phyloP scores from a whole-genome alignment of 495 filamentous ascomycete genomes.

The Entonaema liquescens region DNA sequence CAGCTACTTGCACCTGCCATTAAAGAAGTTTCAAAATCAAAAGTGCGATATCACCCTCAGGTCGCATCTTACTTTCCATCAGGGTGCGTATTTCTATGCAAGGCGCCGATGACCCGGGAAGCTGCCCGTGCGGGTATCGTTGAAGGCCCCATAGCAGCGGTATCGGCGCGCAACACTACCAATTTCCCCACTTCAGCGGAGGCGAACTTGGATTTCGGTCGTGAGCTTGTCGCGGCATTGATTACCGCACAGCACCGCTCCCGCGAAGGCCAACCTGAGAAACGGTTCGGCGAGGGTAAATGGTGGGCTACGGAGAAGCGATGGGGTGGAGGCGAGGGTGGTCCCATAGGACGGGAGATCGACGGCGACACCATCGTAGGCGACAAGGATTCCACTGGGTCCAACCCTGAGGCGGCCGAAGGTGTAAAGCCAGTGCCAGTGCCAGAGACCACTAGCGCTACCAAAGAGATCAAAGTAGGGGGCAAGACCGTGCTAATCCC shows the following conservation, averaged over 20 bases:
- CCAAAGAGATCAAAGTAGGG: neutral
- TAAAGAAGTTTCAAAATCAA: constrained; percentile 58
- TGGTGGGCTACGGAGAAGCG: constrained; percentile 82
- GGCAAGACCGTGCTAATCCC: constrained; percentile 34
- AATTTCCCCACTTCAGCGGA: constrained; percentile 55
- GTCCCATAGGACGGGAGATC: constrained; percentile 66
- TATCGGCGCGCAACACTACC: constrained; percentile 64
- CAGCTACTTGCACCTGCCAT: constrained; percentile 50
- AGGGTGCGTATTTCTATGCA: constrained; percentile 66
- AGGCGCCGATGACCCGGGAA: constrained; percentile 71
- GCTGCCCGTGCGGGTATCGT: constrained; percentile 76
- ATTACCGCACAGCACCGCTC: constrained; percentile 84
- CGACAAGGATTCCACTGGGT: constrained; percentile 51
- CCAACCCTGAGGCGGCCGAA: neutral
- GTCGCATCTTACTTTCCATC: constrained; percentile 63
- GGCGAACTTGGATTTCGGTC: constrained; percentile 71
- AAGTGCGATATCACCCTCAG: constrained; percentile 40
- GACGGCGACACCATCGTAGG: constrained; percentile 54
- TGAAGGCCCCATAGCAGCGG: constrained; percentile 77
- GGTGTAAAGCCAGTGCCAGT: neutral
- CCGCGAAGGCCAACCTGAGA: constrained; percentile 72
- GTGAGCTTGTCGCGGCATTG: constrained; percentile 77
- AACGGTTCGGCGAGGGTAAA: constrained; percentile 72
- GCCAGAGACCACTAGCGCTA: neutral
- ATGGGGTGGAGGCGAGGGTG: constrained; percentile 78